These are phyloP conservation scores for Boletellus ananas DNA, from an alignment of 768 basidiomycete genomes.

Conservation along the genomic window DNA sequence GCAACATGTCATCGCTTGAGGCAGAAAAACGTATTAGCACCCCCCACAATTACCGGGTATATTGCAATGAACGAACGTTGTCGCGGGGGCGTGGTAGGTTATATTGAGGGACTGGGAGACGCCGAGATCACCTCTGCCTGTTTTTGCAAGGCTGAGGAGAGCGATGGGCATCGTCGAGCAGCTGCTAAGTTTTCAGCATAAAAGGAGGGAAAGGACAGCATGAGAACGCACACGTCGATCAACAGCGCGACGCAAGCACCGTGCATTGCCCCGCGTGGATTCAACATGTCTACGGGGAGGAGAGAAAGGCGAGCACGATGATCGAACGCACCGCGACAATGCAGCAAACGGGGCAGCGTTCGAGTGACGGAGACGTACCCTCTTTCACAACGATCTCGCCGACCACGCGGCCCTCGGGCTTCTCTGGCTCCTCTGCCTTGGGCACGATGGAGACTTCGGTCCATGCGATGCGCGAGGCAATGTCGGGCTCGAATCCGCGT, in stretches of 20 bases:
- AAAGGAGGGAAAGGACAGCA: background rate
- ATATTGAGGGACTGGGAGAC: slow-evolving; percentile 54
- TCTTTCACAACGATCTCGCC: slow-evolving; percentile 40
- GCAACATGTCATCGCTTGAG: slow-evolving; percentile 45
- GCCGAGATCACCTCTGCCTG: slow-evolving; percentile 25
- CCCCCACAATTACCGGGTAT: background rate
- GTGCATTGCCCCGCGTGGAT: slow-evolving; percentile 44
- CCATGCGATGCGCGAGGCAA: slow-evolving; percentile 27
- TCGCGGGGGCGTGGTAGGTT: slow-evolving; percentile 56
- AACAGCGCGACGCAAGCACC: slow-evolving; percentile 55
- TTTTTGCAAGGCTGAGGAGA: slow-evolving; percentile 27
- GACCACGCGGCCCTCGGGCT: slow-evolving; percentile 44
- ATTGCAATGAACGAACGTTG: slow-evolving; percentile 28
- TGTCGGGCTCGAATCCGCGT: slow-evolving; percentile 21
- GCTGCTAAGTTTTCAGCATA: slow-evolving; percentile 24
- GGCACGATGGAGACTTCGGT: slow-evolving; percentile 41
- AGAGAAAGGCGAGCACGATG: background rate
- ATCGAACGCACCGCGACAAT: too few species aligned
- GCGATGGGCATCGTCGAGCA: slow-evolving; percentile 49
- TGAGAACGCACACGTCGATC: slow-evolving; percentile 44
- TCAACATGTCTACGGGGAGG: slow-evolving; percentile 48
- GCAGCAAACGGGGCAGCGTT: background rate
- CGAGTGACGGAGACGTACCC: slow-evolving; percentile 28
- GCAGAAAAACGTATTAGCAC: background rate
- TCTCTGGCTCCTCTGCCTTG: slow-evolving; percentile 44